phyloP scores from a whole-genome alignment of 75 land plant species.

The Cunninghamia lanceolata region DNA sequence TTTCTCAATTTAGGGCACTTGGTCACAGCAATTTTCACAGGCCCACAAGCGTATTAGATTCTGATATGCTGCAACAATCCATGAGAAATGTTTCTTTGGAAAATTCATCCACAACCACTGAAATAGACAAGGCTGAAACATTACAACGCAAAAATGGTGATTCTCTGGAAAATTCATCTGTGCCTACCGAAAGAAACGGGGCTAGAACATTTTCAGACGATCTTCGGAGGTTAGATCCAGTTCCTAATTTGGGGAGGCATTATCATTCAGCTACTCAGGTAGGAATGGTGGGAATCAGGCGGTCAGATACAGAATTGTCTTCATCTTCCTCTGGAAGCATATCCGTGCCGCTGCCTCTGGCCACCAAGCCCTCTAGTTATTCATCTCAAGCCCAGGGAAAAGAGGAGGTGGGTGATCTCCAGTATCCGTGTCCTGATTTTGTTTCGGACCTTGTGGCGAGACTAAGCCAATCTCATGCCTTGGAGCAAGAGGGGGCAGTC shows the following conservation, averaged over 20 bases:
- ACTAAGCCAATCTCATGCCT: slow-evolving; percentile 25
- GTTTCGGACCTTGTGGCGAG: slow-evolving; percentile 31
- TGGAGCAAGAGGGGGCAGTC: slow-evolving; percentile 59
- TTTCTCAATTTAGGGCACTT: background rate
- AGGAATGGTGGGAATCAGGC: background rate
- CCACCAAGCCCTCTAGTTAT: slow-evolving; percentile 24
- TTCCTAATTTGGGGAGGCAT: slow-evolving; percentile 6
- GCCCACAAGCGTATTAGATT: background rate
- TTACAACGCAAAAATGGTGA: background rate
- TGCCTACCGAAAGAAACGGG: background rate
- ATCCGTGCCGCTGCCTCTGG: slow-evolving; percentile 5
- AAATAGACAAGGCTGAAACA: background rate
- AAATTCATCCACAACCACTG: background rate
- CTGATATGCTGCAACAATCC: background rate
- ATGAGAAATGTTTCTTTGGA: background rate
- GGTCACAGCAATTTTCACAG: background rate
- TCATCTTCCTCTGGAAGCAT: background rate
- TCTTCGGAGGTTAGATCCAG: background rate
- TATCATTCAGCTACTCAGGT: slow-evolving; percentile 6
- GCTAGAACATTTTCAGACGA: background rate
- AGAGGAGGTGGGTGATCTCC: slow-evolving; percentile 5
- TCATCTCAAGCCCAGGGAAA: slow-evolving; percentile 12
- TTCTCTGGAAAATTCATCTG: background rate
- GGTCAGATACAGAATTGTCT: background rate
- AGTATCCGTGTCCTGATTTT: background rate